phyloP scores from a whole-genome alignment of 164 flowering plant species.

The Houttuynia cordata region DNA sequence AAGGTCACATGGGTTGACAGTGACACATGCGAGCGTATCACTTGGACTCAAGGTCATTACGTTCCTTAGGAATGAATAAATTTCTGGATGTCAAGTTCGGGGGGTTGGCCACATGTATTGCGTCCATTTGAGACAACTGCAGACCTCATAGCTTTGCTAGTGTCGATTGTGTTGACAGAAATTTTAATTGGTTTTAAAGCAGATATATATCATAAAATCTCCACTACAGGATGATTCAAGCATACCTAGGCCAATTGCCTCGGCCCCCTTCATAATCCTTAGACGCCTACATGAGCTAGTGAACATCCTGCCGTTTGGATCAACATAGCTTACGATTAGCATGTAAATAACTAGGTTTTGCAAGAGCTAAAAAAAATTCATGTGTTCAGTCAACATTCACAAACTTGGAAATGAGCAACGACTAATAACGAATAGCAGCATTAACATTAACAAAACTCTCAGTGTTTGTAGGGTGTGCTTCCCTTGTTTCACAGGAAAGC shows the following conservation, averaged over 20 bases:
- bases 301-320: conserved; percentile 50
- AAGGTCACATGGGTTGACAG: too few species aligned
- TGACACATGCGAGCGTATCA: too few species aligned
- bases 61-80: neutral
- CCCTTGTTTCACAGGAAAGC: too few species aligned
- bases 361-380: neutral
- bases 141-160: too few species aligned
- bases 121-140: neutral
- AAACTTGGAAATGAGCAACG: too few species aligned
- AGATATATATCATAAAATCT: neutral
- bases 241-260: conserved; percentile 68
- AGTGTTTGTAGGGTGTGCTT: too few species aligned
- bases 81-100: too few species aligned
- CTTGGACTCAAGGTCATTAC: neutral
- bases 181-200: too few species aligned
- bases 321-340: conserved; percentile 3
- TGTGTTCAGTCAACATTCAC: too few species aligned
- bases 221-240: neutral
- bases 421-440: too few species aligned
- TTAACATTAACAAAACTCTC: neutral
- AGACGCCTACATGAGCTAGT: conserved; percentile 48
- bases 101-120: neutral
- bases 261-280: conserved; percentile 72
- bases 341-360: neutral
- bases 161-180: too few species aligned